Percentiles rank a stretch among this genome's conserved stretches.
Conservation (phyloP, 352 stramenopile genomes). For the Thalassiosira sp. region DNA sequence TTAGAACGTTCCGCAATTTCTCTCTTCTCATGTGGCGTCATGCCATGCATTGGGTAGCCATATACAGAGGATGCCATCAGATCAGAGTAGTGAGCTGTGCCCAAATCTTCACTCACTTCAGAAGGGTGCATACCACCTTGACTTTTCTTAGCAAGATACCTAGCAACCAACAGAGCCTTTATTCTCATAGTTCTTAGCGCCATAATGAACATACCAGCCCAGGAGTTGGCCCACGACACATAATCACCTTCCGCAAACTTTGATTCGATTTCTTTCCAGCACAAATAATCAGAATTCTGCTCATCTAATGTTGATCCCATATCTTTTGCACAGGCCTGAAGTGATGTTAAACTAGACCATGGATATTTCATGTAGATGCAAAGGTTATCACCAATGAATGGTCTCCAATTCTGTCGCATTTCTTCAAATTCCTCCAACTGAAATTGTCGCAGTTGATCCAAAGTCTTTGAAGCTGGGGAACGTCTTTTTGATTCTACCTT, state of each 20-base stretch:
- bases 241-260: conserved; percentile 60
- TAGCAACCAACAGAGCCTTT: conserved; percentile 60
- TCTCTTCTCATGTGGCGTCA: conserved; percentile 70
- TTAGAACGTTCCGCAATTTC: conserved; percentile 59
- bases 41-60: conserved; percentile 71
- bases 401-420: conserved; percentile 49
- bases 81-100: conserved; percentile 66
- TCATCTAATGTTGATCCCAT: conserved; percentile 25
- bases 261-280: conserved; percentile 57
- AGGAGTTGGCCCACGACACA: conserved; percentile 67
- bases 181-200: conserved; percentile 67
- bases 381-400: conserved; percentile 70
- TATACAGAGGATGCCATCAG: conserved; percentile 77
- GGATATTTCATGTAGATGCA: conserved; percentile 65
- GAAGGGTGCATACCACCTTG: conserved; percentile 52
- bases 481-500: conserved; percentile 16
- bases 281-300: conserved; percentile 26
- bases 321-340: conserved; percentile 59
- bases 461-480: conserved; percentile 22
- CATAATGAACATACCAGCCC: conserved; percentile 77
- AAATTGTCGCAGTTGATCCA: conserved; percentile 40
- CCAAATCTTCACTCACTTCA: conserved; percentile 75
- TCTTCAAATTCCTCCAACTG: conserved; percentile 44
- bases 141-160: conserved; percentile 64
- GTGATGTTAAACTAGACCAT: conserved; percentile 76